A percentile compares a stretch with the other conserved stretches of the same genome.
Evolutionary conservation across 2,329 filamentous ascomycete species (phyloP).

Genomic region (Exophiala aquamarina): DNA sequence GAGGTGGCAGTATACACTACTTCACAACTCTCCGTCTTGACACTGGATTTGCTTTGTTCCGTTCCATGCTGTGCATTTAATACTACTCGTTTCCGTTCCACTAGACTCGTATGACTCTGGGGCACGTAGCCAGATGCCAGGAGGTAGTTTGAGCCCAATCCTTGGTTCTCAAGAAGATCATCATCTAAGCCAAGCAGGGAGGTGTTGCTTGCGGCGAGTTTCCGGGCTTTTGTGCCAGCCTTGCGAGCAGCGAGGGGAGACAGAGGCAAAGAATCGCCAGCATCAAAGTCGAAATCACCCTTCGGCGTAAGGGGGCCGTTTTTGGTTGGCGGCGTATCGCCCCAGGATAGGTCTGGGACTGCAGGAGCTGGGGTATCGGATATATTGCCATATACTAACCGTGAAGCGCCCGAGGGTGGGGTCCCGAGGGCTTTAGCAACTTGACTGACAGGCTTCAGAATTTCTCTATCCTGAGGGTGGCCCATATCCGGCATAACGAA

Average conservation of each 20-base stretch:
- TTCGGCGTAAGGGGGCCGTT: not conserved
- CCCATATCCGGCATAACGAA: too few species aligned
- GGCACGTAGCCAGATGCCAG: not conserved
- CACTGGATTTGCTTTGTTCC: too few species aligned
- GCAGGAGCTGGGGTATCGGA: not conserved
- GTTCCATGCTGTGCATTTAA: too few species aligned
- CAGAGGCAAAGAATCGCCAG: not conserved
- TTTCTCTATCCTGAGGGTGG: too few species aligned
- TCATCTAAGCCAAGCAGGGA: not conserved
- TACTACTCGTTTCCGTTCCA: too few species aligned
- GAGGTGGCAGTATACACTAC: too few species aligned
- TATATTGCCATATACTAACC: not conserved
- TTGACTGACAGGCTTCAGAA: too few species aligned
- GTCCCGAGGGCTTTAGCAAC: too few species aligned
- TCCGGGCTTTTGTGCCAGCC: not conserved
- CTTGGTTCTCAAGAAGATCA: too few species aligned
- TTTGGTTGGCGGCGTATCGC: not conserved
- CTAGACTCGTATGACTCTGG: not conserved
- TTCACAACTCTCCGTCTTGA: too few species aligned
- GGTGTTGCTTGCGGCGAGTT: too few species aligned
- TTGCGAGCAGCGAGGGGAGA: not conserved
- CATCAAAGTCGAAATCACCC: not conserved
- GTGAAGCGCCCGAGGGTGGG: too few species aligned
- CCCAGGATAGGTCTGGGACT: not conserved
- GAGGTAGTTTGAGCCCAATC: not conserved